Evolutionary conservation across 768 basidiomycete species (phyloP).

Genomic region (Tephrocybe sp.): DNA sequence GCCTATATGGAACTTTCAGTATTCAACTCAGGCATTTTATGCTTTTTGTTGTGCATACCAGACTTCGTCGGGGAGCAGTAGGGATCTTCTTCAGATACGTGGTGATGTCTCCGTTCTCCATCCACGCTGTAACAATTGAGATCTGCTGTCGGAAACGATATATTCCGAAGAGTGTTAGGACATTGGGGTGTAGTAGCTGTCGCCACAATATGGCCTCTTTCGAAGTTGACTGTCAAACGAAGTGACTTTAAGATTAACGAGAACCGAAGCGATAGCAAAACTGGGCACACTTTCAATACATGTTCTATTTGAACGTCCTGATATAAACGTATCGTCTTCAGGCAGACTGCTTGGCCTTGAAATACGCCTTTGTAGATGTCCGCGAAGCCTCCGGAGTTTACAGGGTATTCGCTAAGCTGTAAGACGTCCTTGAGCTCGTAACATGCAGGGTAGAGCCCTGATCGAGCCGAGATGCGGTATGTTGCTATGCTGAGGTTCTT

Average conservation of each 20-base stretch:
- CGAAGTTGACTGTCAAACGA: background rate
- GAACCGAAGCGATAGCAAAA: too few relatives aligned
- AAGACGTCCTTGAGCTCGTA: too few relatives aligned
- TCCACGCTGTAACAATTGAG: constrained; percentile 1
- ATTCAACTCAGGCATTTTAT: background rate
- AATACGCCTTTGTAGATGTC: too few relatives aligned
- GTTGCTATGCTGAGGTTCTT: too few relatives aligned
- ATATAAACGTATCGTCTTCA: too few relatives aligned
- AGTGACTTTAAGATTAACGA: too few relatives aligned
- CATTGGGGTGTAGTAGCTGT: background rate
- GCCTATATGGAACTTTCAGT: background rate
- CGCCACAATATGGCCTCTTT: constrained; percentile 3
- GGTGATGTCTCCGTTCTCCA: background rate
- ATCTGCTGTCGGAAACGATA: background rate
- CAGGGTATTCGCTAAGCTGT: too few relatives aligned
- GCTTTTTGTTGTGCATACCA: background rate
- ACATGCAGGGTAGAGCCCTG: too few relatives aligned
- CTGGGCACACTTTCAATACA: background rate
- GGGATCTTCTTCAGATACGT: background rate
- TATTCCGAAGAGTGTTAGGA: background rate
- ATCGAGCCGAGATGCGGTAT: too few relatives aligned
- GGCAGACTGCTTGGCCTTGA: too few relatives aligned
- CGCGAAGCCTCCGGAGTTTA: too few relatives aligned
- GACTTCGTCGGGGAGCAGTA: background rate
- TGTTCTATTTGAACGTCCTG: too few relatives aligned